A percentile compares a stretch with the other conserved stretches of the same genome.
These are phyloP conservation scores for Cryphonectria japonica DNA, from an alignment of 2,329 filamentous ascomycete species.

Conservation along the genomic window DNA sequence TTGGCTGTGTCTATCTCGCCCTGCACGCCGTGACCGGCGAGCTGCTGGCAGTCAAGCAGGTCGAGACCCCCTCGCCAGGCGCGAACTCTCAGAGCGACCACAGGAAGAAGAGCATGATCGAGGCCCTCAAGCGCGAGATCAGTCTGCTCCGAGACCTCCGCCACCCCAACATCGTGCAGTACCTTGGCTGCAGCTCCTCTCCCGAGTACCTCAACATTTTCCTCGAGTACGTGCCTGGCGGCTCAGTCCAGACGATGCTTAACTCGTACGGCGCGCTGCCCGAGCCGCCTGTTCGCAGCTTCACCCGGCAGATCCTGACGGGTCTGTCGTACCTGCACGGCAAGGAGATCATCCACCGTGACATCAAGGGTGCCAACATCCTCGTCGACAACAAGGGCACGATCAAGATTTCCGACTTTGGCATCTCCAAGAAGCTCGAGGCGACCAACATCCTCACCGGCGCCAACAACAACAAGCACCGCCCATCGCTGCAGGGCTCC, in stretches of 20 bases:
- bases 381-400: constrained; percentile 98
- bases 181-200: constrained; percentile 92
- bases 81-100: constrained; percentile 81
- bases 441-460: constrained; percentile 80
- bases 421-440: constrained; percentile 97
- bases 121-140: constrained; percentile 95
- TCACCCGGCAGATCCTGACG: constrained; percentile 92
- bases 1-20: constrained; percentile 93
- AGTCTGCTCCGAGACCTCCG: constrained; percentile 90
- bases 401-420: constrained; percentile 99
- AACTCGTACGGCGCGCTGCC: constrained; percentile 96
- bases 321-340: constrained; percentile 93
- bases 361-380: constrained; percentile 99
- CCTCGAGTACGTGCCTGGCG: constrained; percentile 96
- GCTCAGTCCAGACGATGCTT: constrained; percentile 97
- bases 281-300: constrained; percentile 92
- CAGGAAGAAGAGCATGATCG: constrained; percentile 97
- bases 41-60: constrained; percentile 97
- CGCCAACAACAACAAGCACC: constrained; percentile 68
- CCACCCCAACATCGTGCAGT: constrained; percentile 97
- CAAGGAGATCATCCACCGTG: constrained; percentile 94
- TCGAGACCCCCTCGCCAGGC: constrained; percentile 81
- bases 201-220: constrained; percentile 97
- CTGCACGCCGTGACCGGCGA: constrained; percentile 95
- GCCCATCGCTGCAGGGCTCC: constrained; percentile 87